Base-by-base conservation (phyloP, 2,329 filamentous ascomycete genomes). In the Lachnellula suecica region DNA sequence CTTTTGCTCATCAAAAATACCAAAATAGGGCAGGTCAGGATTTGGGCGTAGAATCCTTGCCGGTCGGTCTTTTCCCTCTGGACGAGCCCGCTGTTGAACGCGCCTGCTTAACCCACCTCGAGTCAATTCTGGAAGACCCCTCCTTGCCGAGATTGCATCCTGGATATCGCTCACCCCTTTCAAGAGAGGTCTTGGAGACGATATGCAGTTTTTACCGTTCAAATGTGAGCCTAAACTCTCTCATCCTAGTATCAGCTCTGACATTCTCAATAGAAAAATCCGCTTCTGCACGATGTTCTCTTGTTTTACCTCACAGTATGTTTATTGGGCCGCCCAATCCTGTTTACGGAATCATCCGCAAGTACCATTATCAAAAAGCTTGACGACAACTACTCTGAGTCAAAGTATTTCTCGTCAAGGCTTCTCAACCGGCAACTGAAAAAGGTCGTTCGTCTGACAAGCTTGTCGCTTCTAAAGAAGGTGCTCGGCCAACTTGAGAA, bases 361-460 rank as follows among this genome's bases (percentile, higher is more conserved):
- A 17, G 31, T 4, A 25, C 34, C 2, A 52, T 59, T 22, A 31
- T 48, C 15, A 23, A 42, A 3, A 37, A 51, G 15, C 38, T 54
- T 2, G 15, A 49, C 19, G 24, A 24, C 3, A 34, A 42, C 9
- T 22, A 43, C 7, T 23, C 31, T 13, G 7, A 34, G 5, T 23
- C 15, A 4, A 38, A 53, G 10, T 42, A 48, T 6, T 59, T 49
- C 44, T 57, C 54, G 10, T 59, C 54, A 10, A 44, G 59, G 6
- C 46, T 61, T 9, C 52, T 61, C 5, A 57, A 59, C 31, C 47
- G 47, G 13, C 57, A 61, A 38, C 45, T 56, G 19, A 61, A 58
- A 42, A 42, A 51, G 7, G 47, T 54, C 13, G 49, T 54, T 11
- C 57, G 52, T 43, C 44, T 47, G 2, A 35, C 43, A 15, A 47